These are phyloP conservation scores for Termitomyces sp. DNA, from an alignment of 768 basidiomycete genomes.

Conservation along the genomic window DNA sequence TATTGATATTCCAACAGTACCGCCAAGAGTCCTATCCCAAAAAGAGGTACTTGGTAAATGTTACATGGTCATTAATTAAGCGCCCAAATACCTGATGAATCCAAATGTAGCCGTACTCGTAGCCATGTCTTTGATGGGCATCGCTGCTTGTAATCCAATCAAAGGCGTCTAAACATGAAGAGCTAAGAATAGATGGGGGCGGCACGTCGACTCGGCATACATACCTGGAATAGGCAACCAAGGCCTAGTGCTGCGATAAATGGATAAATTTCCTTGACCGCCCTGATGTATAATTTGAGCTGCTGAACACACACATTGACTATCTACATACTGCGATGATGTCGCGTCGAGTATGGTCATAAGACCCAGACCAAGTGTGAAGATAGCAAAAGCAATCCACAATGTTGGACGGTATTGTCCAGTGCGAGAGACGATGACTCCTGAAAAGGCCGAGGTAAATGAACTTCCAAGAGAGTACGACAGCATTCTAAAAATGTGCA, in stretches of 20 bases:
- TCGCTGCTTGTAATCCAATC: conserved; percentile 76
- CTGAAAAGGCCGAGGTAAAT: conserved; percentile 47
- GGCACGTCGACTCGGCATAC: conserved; percentile 3
- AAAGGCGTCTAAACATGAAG: conserved; percentile 44
- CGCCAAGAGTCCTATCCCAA: conserved; percentile 53
- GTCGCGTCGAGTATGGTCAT: conserved; percentile 61
- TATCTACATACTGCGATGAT: conserved; percentile 41
- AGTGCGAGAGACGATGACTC: conserved; percentile 49
- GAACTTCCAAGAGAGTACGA: conserved; percentile 63
- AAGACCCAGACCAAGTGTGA: conserved; percentile 63
- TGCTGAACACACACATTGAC: not conserved
- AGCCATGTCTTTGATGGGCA: conserved; percentile 86
- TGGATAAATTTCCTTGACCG: conserved; percentile 56
- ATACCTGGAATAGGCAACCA: conserved; percentile 59
- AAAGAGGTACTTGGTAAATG: not conserved
- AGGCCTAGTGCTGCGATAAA: conserved; percentile 61
- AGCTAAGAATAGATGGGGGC: not conserved
- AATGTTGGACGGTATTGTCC: conserved; percentile 57
- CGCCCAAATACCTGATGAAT: conserved; percentile 50
- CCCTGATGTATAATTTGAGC: conserved; percentile 31
- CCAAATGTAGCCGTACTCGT: conserved; percentile 68
- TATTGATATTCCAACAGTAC: conserved; percentile 69
- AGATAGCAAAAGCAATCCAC: conserved; percentile 52
- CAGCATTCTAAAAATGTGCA: conserved; percentile 48
- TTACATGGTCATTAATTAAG: conserved; percentile 1